Conservation (phyloP, 1,284 basidiomycete genomes). For the Melanopsichium pennsylvanicum region DNA sequence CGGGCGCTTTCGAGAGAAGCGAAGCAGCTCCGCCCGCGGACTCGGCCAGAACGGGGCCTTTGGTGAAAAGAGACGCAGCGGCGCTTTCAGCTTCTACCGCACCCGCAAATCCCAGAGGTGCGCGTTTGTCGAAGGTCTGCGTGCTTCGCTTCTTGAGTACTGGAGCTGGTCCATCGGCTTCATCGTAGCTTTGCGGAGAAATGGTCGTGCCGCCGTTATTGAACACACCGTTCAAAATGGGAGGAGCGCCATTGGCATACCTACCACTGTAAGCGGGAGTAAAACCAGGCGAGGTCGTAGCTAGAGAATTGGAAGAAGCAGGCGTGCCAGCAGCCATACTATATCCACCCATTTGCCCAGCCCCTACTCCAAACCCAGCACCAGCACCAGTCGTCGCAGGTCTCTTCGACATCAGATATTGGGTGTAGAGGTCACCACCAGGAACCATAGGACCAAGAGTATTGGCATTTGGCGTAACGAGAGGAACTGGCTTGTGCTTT, state of each 20-base stretch:
- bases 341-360: no score
- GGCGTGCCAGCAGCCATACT: slow-evolving; percentile 1
- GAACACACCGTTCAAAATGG: no score
- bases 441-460: slow-evolving; percentile 17
- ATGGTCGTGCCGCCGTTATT: no score
- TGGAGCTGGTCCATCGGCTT: not conserved
- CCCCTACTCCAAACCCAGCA: no score
- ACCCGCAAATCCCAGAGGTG: not conserved
- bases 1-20: not conserved
- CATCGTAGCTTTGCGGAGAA: not conserved
- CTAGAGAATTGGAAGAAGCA: not conserved
- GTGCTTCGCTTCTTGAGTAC: slow-evolving; percentile 19
- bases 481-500: slow-evolving; percentile 30
- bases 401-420: slow-evolving; percentile 19
- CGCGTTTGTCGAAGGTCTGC: slow-evolving; percentile 2
- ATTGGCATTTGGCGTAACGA: slow-evolving; percentile 22
- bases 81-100: not conserved
- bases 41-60: no score
- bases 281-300: not conserved
- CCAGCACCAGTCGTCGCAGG: not conserved
- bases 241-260: no score
- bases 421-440: slow-evolving; percentile 28
- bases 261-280: not conserved
- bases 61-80: slow-evolving; percentile 1
- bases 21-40: not conserved